Conservation (phyloP, 2,329 filamentous ascomycete genomes). For the Phialemonium atrogriseum region DNA sequence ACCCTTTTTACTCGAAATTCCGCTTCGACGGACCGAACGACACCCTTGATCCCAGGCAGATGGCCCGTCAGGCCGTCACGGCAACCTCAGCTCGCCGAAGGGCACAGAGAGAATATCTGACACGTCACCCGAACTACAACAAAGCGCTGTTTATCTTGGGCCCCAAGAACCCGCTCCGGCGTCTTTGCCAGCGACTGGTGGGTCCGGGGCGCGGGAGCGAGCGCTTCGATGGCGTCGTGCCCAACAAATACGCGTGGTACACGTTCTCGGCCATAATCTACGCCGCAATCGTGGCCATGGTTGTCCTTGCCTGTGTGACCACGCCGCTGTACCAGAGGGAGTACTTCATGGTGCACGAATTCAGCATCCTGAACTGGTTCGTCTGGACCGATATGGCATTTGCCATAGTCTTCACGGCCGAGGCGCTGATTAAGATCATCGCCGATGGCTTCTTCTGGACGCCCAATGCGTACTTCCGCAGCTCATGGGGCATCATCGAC, state of each 20-base stretch:
- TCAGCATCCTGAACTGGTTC: conserved; percentile 75
- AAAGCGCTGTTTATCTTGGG: conserved; percentile 82
- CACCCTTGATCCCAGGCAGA: conserved; percentile 71
- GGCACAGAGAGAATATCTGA: conserved; percentile 84
- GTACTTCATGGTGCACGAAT: conserved; percentile 57
- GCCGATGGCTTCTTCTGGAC: conserved; percentile 96
- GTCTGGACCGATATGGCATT: conserved; percentile 91
- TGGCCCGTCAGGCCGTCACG: conserved; percentile 84
- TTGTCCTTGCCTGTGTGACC: conserved; percentile 88
- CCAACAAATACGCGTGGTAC: conserved; percentile 87
- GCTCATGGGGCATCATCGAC: conserved; percentile 95
- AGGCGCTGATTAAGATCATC: conserved; percentile 85
- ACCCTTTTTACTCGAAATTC: conserved; percentile 82
- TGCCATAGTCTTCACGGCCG: conserved; percentile 74
- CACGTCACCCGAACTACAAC: conserved; percentile 84
- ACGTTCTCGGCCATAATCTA: conserved; percentile 91
- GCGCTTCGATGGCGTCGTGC: conserved; percentile 81
- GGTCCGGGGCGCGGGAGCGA: conserved; percentile 82
- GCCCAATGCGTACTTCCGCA: conserved; percentile 92
- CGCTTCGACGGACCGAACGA: conserved; percentile 66
- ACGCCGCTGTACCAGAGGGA: conserved; percentile 90
- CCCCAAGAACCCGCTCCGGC: conserved; percentile 69
- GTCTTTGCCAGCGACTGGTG: conserved; percentile 79
- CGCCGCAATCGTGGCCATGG: conserved; percentile 91
- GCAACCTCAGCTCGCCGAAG: conserved; percentile 76